Evolutionary conservation across 345 rosid genomes (phyloP).

Genomic region (Chamaenerion angustifolium): DNA sequence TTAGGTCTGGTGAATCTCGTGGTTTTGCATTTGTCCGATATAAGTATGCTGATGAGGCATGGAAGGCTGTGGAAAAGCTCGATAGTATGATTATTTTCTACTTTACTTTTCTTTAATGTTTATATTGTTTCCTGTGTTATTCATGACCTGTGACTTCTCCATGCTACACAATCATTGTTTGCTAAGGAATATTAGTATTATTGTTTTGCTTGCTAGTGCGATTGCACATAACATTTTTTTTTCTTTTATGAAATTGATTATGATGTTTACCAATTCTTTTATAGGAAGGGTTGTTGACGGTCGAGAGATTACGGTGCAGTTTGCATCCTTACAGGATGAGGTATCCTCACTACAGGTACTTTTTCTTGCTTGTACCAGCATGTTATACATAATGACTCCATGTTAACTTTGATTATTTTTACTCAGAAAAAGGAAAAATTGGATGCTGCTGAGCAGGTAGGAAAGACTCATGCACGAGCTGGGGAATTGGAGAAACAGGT

Average conservation of each 20-base stretch:
- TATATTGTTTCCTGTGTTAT: not conserved
- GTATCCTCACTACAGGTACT: too few species aligned
- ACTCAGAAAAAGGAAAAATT: too few species aligned
- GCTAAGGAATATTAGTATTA: not conserved
- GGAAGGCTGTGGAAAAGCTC: conserved; percentile 55
- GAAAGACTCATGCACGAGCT: too few species aligned
- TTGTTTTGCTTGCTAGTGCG: too few species aligned
- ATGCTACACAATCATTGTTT: not conserved
- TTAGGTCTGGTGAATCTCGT: conserved; percentile 53
- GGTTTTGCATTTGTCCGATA: conserved; percentile 64
- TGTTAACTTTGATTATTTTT: too few species aligned
- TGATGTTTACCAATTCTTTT: conserved; percentile 4
- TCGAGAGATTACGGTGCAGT: conserved; percentile 89
- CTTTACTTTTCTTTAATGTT: not conserved
- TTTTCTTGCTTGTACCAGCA: too few species aligned
- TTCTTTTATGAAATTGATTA: not conserved
- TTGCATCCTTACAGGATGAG: too few species aligned
- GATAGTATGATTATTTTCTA: conserved; percentile 22
- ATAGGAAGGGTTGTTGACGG: conserved; percentile 93
- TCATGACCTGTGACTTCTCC: too few species aligned
- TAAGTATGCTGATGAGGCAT: conserved; percentile 60
- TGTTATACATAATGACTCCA: too few species aligned
- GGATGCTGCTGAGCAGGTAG: too few species aligned
- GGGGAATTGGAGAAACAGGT: too few species aligned
- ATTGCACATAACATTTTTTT: too few species aligned